A percentile compares a stretch with the other conserved stretches of the same genome.
Conservation (phyloP, 768 basidiomycete species). For the Pseudohyphozyma bogoriensis region DNA sequence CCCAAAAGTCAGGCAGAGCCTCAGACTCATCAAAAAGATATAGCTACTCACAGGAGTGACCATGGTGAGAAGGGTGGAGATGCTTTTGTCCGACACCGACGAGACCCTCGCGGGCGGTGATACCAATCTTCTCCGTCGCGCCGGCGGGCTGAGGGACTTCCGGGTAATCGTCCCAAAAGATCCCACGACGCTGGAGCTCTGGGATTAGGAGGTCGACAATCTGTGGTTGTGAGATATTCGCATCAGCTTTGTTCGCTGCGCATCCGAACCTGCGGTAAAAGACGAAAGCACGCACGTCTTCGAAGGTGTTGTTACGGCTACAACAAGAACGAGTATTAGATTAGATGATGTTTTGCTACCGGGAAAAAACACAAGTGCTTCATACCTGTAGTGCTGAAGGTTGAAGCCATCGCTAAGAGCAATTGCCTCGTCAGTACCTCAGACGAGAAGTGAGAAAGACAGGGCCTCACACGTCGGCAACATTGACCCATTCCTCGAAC, state of each 20-base stretch:
- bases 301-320: neutral
- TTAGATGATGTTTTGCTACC: no score
- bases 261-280: no score
- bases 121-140: neutral
- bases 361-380: no score
- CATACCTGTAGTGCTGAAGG: neutral
- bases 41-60: neutral
- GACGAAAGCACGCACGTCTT: neutral
- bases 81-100: conserved; percentile 1
- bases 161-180: conserved; percentile 8
- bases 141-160: neutral
- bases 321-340: no score
- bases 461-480: no score
- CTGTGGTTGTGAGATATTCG: no score
- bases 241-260: no score
- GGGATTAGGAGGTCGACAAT: conserved; percentile 9
- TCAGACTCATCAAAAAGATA: no score
- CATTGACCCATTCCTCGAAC: conserved; percentile 2
- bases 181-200: conserved; percentile 9
- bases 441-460: no score
- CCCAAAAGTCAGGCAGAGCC: no score
- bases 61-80: no score
- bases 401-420: conserved; percentile 5
- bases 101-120: conserved; percentile 7
- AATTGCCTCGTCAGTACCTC: no score